Percentiles rank a stretch among this genome's conserved stretches.
These are phyloP conservation scores for Xylaria sp. DNA, from an alignment of 2,329 filamentous ascomycete species.

Conservation along the genomic window DNA sequence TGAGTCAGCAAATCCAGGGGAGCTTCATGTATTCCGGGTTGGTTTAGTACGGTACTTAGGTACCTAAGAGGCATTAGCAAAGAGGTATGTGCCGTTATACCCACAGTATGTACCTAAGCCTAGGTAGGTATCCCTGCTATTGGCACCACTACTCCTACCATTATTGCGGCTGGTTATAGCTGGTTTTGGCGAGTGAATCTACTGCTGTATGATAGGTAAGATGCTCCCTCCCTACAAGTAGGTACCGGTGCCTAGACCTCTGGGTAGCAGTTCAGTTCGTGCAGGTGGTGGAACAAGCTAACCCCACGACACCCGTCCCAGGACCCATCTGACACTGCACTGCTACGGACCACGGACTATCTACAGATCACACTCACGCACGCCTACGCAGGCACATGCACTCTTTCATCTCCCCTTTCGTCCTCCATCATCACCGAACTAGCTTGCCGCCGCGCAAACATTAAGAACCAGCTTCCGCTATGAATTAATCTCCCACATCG, in stretches of 20 bases:
- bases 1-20: slow-evolving; percentile 15
- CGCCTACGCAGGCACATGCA: slow-evolving; percentile 24
- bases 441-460: slow-evolving; percentile 15
- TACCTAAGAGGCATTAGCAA: background rate
- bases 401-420: slow-evolving; percentile 15
- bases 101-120: slow-evolving; percentile 10
- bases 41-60: background rate
- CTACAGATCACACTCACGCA: slow-evolving; percentile 13
- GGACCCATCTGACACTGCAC: slow-evolving; percentile 22
- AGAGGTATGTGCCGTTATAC: slow-evolving; percentile 16
- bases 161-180: background rate
- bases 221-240: slow-evolving; percentile 3
- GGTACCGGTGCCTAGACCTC: background rate
- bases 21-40: background rate
- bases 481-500: slow-evolving; percentile 46
- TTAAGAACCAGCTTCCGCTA: slow-evolving; percentile 38
- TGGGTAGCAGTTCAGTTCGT: background rate
- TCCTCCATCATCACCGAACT: slow-evolving; percentile 6
- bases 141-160: slow-evolving; percentile 12
- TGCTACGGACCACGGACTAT: slow-evolving; percentile 7
- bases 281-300: slow-evolving; percentile 13
- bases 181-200: slow-evolving; percentile 15
- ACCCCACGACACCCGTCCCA: slow-evolving; percentile 29
- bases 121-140: slow-evolving; percentile 21
- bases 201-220: background rate